These are phyloP conservation scores for Phytophthora nicotianae DNA, from an alignment of 352 stramenopile species.

Conservation along the genomic window DNA sequence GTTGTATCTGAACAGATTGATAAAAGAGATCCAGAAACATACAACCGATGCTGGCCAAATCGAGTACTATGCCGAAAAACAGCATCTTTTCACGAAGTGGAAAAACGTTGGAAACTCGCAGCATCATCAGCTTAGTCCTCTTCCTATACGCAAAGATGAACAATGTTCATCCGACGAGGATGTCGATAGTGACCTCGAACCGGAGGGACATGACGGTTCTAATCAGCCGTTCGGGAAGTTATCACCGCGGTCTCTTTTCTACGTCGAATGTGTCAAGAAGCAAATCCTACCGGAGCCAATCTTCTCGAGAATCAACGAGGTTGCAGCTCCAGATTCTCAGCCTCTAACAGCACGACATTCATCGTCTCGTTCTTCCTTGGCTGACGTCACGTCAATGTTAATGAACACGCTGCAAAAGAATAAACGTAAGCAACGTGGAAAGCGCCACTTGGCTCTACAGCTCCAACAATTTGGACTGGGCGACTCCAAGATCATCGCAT, in stretches of 20 bases:
- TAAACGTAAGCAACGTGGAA: slow-evolving; percentile 38
- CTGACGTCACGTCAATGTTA: slow-evolving; percentile 43
- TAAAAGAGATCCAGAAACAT: slow-evolving; percentile 66
- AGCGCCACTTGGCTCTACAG: slow-evolving; percentile 58
- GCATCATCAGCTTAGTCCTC: slow-evolving; percentile 45
- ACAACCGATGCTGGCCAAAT: slow-evolving; percentile 63
- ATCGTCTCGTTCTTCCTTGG: slow-evolving; percentile 34
- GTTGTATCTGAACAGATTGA: slow-evolving; percentile 36
- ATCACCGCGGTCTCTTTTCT: slow-evolving; percentile 72
- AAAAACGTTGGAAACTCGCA: slow-evolving; percentile 66
- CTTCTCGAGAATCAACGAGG: slow-evolving; percentile 71
- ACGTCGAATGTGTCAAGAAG: slow-evolving; percentile 63
- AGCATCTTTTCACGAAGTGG: slow-evolving; percentile 79
- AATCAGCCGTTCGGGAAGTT: slow-evolving; percentile 39
- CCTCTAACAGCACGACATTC: slow-evolving; percentile 15
- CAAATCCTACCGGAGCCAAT: slow-evolving; percentile 69
- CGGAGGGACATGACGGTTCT: slow-evolving; percentile 13
- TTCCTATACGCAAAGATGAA: slow-evolving; percentile 1
- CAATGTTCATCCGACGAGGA: neutral
- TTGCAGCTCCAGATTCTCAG: slow-evolving; percentile 18
- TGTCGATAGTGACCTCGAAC: slow-evolving; percentile 11
- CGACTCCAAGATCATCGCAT: slow-evolving; percentile 58
- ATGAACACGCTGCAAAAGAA: slow-evolving; percentile 42
- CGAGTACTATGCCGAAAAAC: slow-evolving; percentile 70
- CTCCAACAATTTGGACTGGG: slow-evolving; percentile 79